These are phyloP conservation scores for Dictyostelium capitatum DNA, from an alignment of 78 protist genomes.

Conservation along the genomic window DNA sequence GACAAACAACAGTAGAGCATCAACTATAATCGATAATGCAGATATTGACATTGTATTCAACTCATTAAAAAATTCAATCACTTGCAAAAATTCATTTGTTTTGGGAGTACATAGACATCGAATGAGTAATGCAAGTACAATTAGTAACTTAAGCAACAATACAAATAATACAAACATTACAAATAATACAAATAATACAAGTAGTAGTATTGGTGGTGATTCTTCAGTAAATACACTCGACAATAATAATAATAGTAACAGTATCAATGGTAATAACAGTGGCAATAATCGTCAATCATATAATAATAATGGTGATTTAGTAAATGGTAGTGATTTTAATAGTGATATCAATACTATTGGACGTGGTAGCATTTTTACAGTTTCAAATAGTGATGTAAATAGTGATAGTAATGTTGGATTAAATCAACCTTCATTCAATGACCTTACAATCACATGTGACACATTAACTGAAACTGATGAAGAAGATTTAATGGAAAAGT, in stretches of 20 bases:
- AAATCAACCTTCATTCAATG: conserved; percentile 72
- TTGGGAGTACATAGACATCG: conserved; percentile 42
- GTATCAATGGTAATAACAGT: not conserved
- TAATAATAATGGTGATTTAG: not conserved
- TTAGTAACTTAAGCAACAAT: not conserved
- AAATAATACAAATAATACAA: not conserved
- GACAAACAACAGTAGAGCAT: not conserved
- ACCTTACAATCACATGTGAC: conserved; percentile 67
- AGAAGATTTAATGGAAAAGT: conserved; percentile 30
- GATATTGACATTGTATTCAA: conserved; percentile 20
- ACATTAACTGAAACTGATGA: conserved; percentile 71
- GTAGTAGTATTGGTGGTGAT: not conserved
- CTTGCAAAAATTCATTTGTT: conserved; percentile 30
- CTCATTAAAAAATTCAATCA: conserved; percentile 17
- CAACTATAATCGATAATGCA: not conserved
- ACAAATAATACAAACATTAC: not conserved
- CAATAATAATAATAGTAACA: not conserved
- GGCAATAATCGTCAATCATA: not conserved
- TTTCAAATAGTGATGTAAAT: conserved; percentile 9
- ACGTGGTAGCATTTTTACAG: conserved; percentile 24
- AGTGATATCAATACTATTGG: conserved; percentile 14
- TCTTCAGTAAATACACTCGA: not conserved
- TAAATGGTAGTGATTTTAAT: conserved; percentile 5
- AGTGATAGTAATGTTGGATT: conserved; percentile 1
- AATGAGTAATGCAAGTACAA: not conserved